Evolutionary conservation across 345 rosid genomes (phyloP).

Genomic region (Tarenaya hassleriana): DNA sequence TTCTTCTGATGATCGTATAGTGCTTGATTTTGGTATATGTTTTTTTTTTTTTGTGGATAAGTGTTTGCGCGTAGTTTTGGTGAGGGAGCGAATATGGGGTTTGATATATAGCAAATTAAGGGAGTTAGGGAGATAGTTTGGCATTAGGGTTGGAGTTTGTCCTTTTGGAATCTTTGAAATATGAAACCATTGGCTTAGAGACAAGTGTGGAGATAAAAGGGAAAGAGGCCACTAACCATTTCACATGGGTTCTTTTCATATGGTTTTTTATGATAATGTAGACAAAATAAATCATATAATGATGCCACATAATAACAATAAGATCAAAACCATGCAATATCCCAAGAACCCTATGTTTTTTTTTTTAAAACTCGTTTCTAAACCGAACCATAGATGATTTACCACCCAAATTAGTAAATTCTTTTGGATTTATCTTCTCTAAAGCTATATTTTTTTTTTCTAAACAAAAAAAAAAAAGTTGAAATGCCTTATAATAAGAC

Average conservation of each 20-base stretch:
- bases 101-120: constrained; percentile 3
- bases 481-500: too few species aligned
- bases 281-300: constrained; percentile 13
- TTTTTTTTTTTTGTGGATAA: constrained; percentile 9
- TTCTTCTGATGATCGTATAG: not conserved
- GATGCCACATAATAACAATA: too few species aligned
- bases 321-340: too few species aligned
- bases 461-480: too few species aligned
- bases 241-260: constrained; percentile 12
- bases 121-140: constrained; percentile 44
- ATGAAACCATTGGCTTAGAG: constrained; percentile 16
- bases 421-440: too few species aligned
- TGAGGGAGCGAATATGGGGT: constrained; percentile 15
- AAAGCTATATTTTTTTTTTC: too few species aligned
- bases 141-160: constrained; percentile 29
- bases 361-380: too few species aligned
- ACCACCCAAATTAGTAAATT: too few species aligned
- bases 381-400: too few species aligned
- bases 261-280: constrained; percentile 19
- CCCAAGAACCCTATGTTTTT: too few species aligned
- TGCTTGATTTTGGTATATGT: not conserved
- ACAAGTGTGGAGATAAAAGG: constrained; percentile 17
- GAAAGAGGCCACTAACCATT: constrained; percentile 21
- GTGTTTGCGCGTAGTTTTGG: not conserved
- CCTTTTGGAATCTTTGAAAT: constrained; percentile 39